Conservation (phyloP, 163 green algal species). For the Scenedesmus sp. region DNA sequence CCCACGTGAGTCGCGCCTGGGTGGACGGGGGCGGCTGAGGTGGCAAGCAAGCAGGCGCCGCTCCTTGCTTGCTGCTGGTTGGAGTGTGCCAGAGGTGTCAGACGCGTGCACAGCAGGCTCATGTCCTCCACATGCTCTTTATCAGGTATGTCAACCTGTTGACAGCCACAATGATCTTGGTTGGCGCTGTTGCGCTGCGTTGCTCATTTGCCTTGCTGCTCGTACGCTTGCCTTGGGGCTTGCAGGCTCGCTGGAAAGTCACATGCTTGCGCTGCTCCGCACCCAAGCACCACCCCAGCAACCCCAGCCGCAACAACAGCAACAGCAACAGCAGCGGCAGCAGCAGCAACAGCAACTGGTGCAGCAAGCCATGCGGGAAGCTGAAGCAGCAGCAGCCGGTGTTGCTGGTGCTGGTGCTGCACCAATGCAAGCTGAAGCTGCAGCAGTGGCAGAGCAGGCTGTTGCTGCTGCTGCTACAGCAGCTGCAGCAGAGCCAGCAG, state of each 20-base stretch:
- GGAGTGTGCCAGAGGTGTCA: too few species aligned
- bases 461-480: not conserved
- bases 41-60: not conserved
- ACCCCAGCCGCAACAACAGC: not conserved
- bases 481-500: slow-evolving; percentile 12
- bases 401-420: not conserved
- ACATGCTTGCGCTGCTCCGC: slow-evolving; percentile 36
- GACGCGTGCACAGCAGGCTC: not conserved
- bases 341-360: not conserved
- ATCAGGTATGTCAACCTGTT: too few species aligned
- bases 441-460: slow-evolving; percentile 20
- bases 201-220: not conserved
- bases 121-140: not conserved
- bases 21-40: not conserved
- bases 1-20: slow-evolving; percentile 27
- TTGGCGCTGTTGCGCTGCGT: not conserved
- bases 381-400: slow-evolving; percentile 12
- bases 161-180: too few species aligned
- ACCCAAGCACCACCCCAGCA: slow-evolving; percentile 21
- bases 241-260: slow-evolving; percentile 38
- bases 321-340: slow-evolving; percentile 19
- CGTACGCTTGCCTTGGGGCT: not conserved
- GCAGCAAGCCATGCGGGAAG: not conserved
- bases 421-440: not conserved
- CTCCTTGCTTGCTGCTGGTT: not conserved